Evolutionary conservation across 306 rosid species (phyloP).

Genomic region (Prunus salicina): DNA sequence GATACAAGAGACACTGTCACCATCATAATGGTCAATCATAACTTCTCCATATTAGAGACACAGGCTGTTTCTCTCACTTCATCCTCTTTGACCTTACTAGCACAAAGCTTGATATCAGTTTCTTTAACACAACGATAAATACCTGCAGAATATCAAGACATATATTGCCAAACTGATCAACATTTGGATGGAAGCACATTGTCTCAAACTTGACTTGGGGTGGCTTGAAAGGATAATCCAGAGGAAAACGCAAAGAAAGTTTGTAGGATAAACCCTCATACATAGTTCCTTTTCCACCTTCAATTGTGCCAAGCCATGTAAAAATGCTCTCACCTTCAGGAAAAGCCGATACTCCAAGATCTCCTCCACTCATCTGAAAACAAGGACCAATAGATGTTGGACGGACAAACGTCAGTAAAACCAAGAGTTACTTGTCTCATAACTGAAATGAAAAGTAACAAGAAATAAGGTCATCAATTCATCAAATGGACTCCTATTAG

Average conservation of each 20-base stretch:
- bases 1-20: too few species aligned
- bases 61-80: neutral
- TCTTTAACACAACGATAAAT: constrained; percentile 13
- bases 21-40: too few species aligned
- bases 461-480: neutral
- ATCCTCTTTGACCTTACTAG: neutral
- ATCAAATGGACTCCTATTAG: neutral
- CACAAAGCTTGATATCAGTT: neutral
- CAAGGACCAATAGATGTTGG: constrained; percentile 17
- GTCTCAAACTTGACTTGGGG: constrained; percentile 94
- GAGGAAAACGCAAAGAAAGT: constrained; percentile 80
- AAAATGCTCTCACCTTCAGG: constrained; percentile 91
- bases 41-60: too few species aligned
- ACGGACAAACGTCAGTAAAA: neutral
- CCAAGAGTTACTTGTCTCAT: neutral
- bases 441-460: neutral
- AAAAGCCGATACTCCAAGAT: constrained; percentile 92
- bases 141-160: constrained; percentile 99
- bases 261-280: constrained; percentile 93
- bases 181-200: constrained; percentile 94
- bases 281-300: constrained; percentile 91
- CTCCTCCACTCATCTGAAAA: constrained; percentile 84
- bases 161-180: constrained; percentile 93
- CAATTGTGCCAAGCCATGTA: constrained; percentile 91
- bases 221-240: constrained; percentile 93